phyloP scores from a whole-genome alignment of 192 early-diverging fungal genomes.

The Phycomyces nitens region DNA sequence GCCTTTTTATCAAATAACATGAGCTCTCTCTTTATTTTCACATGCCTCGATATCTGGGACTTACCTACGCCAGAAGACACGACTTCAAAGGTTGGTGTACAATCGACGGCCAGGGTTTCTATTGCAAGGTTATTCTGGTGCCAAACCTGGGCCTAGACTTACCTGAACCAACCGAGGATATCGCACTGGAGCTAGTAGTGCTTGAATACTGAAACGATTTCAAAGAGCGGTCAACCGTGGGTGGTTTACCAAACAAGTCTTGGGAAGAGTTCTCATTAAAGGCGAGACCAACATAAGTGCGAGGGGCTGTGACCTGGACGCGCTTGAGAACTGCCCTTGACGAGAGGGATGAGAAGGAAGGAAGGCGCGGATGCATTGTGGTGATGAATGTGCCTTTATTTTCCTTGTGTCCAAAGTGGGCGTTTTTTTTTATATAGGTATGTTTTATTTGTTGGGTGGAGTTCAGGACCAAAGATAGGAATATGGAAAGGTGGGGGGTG shows the following conservation, averaged over 20 bases:
- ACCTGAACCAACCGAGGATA: slow-evolving; percentile 23
- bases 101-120: slow-evolving; percentile 39
- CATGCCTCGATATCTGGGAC: neutral
- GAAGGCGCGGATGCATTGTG: too few relatives aligned
- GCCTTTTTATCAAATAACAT: slow-evolving; percentile 12
- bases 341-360: too few relatives aligned
- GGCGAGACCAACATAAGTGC: slow-evolving; percentile 24
- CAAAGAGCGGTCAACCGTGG: slow-evolving; percentile 22
- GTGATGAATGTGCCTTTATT: too few relatives aligned
- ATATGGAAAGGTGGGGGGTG: too few relatives aligned
- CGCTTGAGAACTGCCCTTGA: too few relatives aligned
- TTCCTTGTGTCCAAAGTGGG: too few relatives aligned
- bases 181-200: slow-evolving; percentile 7
- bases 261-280: neutral
- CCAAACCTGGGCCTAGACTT: too few relatives aligned
- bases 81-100: slow-evolving; percentile 50
- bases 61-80: slow-evolving; percentile 46
- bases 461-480: too few relatives aligned
- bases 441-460: too few relatives aligned
- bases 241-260: neutral
- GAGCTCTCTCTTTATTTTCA: too few relatives aligned
- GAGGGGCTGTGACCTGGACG: neutral
- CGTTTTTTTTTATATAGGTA: too few relatives aligned
- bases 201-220: slow-evolving; percentile 21
- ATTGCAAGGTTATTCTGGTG: too few relatives aligned